Conservation (phyloP, 2,329 filamentous ascomycete genomes). For the Penicillium griseofulvum region DNA sequence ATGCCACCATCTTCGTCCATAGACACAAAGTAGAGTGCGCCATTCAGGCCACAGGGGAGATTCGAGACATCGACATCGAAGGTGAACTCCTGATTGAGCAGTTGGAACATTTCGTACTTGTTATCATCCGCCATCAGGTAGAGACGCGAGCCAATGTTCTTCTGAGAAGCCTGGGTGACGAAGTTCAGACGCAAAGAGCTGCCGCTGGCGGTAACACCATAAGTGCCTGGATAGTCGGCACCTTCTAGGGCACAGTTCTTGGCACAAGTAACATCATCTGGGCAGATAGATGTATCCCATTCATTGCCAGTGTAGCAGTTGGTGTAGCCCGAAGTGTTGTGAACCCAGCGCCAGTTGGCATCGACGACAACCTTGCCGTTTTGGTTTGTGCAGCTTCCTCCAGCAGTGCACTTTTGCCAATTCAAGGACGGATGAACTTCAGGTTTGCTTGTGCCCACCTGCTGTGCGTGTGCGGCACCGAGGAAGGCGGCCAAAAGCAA, state of each 20-base stretch:
- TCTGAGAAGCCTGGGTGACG: slow-evolving; percentile 36
- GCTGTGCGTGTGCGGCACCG: slow-evolving; percentile 29
- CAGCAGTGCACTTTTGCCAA: slow-evolving; percentile 54
- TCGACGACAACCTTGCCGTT: slow-evolving; percentile 38
- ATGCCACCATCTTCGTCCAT: slow-evolving; percentile 61
- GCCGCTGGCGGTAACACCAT: slow-evolving; percentile 52
- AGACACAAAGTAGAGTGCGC: slow-evolving; percentile 63
- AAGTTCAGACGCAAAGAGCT: slow-evolving; percentile 50
- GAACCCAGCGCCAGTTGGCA: slow-evolving; percentile 58
- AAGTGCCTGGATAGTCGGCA: slow-evolving; percentile 52
- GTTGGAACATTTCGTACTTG: slow-evolving; percentile 63
- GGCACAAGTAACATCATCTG: slow-evolving; percentile 51
- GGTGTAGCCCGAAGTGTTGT: slow-evolving; percentile 46
- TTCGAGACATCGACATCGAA: slow-evolving; percentile 70
- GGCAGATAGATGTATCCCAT: slow-evolving; percentile 50
- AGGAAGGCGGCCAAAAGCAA: slow-evolving; percentile 30
- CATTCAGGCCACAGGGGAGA: slow-evolving; percentile 68
- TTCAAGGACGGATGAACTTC: slow-evolving; percentile 52
- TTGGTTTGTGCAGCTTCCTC: slow-evolving; percentile 53
- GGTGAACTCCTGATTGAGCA: slow-evolving; percentile 66
- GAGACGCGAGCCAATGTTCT: slow-evolving; percentile 52
- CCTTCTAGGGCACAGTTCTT: slow-evolving; percentile 57
- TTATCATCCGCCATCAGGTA: slow-evolving; percentile 63
- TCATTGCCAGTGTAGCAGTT: slow-evolving; percentile 58
- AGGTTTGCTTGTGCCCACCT: slow-evolving; percentile 29